Conservation (phyloP, 139 green algal species). For the Volvox africanus region DNA sequence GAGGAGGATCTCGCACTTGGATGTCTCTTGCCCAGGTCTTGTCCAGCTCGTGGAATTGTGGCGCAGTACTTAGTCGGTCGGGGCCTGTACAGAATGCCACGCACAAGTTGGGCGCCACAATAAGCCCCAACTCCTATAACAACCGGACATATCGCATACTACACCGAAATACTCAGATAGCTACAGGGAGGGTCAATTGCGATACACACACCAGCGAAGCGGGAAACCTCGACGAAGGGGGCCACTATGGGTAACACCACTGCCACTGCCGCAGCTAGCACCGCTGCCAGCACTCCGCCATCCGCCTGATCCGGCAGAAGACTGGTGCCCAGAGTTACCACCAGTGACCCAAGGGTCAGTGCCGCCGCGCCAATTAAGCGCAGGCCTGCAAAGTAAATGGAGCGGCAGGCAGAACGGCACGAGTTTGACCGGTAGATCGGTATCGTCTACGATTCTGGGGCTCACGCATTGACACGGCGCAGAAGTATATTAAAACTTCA, state of each 20-base stretch:
- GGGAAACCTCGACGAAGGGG: conserved; percentile 77
- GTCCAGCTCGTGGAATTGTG: no score
- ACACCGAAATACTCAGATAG: no score
- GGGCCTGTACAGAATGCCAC: no score
- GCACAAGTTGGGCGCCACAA: no score
- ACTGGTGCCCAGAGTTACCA: conserved; percentile 43
- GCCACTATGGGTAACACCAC: conserved; percentile 74
- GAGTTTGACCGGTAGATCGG: background rate
- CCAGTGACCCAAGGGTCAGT: conserved; percentile 29
- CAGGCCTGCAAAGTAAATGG: background rate
- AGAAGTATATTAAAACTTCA: no score
- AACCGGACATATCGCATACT: no score
- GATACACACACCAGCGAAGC: conserved; percentile 55
- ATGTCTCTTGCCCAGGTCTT: no score
- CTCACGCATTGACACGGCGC: no score
- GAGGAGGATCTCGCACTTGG: no score
- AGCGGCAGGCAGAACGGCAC: background rate
- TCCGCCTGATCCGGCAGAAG: conserved; percentile 47
- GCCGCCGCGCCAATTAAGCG: background rate
- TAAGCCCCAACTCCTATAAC: no score
- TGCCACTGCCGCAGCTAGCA: conserved; percentile 52
- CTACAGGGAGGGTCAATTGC: background rate
- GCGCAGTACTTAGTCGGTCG: no score
- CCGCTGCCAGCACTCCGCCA: conserved; percentile 44
- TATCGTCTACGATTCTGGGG: no score